Evolutionary conservation across 176 grass and related monocot species (phyloP).

Genomic region (Carex myosuroides): DNA sequence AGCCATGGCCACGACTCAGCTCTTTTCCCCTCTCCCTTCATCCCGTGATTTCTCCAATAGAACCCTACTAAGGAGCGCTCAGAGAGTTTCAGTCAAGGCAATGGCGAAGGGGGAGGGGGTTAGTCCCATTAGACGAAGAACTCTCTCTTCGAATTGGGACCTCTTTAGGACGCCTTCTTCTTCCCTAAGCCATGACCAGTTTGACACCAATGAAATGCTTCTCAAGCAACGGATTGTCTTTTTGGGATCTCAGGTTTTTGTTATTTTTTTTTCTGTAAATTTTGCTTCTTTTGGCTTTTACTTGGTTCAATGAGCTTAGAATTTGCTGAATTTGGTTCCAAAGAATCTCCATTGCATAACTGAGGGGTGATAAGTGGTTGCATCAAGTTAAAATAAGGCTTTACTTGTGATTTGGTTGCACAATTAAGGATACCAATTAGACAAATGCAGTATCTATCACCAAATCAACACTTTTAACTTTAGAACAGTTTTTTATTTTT

Average conservation of each 20-base stretch:
- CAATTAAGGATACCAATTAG: not conserved
- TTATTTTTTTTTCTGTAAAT: not conserved
- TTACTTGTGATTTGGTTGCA: constrained; percentile 7
- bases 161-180: constrained; percentile 23
- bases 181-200: constrained; percentile 39
- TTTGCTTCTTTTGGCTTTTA: not conserved
- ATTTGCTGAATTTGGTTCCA: not conserved
- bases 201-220: constrained; percentile 74
- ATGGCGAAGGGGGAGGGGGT: not conserved
- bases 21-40: not conserved
- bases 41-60: not conserved
- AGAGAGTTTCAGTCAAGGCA: constrained; percentile 20
- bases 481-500: constrained; percentile 23
- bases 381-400: not conserved
- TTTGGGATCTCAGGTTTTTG: constrained; percentile 53
- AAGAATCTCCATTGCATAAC: not conserved
- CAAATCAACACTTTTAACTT: not conserved
- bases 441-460: not conserved
- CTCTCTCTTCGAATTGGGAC: constrained; percentile 48
- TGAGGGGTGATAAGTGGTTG: not conserved
- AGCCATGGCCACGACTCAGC: not conserved
- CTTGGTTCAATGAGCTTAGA: not conserved
- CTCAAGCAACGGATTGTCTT: constrained; percentile 81
- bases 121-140: constrained; percentile 4
- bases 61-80: not conserved